These are phyloP conservation scores for Aureobasidium pullulans DNA, from an alignment of 2,329 filamentous ascomycete species.

Conservation along the genomic window DNA sequence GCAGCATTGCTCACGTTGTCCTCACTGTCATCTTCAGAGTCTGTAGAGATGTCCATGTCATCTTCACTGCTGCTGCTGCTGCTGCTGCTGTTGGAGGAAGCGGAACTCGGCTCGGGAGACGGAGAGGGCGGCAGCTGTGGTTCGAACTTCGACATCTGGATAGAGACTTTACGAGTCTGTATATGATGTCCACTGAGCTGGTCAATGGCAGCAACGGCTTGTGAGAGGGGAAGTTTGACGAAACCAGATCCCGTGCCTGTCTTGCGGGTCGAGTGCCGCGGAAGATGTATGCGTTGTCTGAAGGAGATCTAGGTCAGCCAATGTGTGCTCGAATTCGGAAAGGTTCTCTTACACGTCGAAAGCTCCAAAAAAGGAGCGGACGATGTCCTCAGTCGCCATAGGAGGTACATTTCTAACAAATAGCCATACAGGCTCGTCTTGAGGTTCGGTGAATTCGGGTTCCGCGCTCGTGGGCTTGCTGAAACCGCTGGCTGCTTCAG, in stretches of 20 bases:
- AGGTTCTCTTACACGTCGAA: constrained; percentile 3
- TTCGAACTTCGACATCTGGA: constrained; percentile 4
- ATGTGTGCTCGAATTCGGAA: neutral
- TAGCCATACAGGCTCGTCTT: neutral
- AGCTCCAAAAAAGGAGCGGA: neutral
- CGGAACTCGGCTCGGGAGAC: neutral
- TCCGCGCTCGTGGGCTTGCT: neutral
- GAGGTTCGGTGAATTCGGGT: neutral
- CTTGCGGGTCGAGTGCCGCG: neutral
- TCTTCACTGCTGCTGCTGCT: constrained; percentile 5
- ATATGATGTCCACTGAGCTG: neutral
- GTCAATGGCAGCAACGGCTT: constrained; percentile 10
- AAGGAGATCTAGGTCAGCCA: neutral
- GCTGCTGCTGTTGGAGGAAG: neutral
- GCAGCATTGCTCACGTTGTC: constrained; percentile 20
- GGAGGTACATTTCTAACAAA: neutral
- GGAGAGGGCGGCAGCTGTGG: neutral
- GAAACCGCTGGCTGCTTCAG: neutral
- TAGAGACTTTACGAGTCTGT: neutral
- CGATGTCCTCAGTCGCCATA: neutral
- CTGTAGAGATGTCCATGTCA: constrained; percentile 14
- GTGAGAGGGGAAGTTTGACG: constrained; percentile 5
- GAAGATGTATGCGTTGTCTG: neutral
- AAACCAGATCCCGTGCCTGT: neutral
- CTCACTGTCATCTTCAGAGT: constrained; percentile 15